Percentiles rank a stretch among this genome's conserved stretches.
Evolutionary conservation across 225 moss, liverwort and hornwort genomes (phyloP).

Genomic region (Lunularia cruciata): DNA sequence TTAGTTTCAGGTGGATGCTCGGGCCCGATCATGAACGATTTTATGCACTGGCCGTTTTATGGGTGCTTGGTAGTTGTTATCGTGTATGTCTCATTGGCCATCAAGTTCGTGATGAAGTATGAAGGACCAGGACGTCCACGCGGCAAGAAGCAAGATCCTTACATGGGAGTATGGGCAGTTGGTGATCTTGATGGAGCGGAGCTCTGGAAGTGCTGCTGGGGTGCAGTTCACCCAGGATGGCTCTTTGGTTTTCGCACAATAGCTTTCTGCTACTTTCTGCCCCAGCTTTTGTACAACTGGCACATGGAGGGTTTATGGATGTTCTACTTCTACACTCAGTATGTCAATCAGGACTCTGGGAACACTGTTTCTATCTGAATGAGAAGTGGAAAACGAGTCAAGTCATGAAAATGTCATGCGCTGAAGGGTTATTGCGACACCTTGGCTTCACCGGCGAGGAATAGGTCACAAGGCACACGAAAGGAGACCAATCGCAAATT

Average conservation of each 20-base stretch:
- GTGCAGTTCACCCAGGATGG: conserved; percentile 39
- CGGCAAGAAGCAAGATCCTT: background rate
- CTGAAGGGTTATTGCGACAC: too few species aligned
- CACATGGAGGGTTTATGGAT: conserved; percentile 16
- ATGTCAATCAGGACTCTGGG: conserved; percentile 1
- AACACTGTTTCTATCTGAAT: too few species aligned
- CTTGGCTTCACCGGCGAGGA: too few species aligned
- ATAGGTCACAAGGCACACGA: too few species aligned
- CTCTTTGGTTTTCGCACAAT: conserved; percentile 34
- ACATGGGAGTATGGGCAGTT: conserved; percentile 13
- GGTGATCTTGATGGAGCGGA: conserved; percentile 7
- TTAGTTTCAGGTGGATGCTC: background rate
- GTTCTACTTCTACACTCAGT: conserved; percentile 25
- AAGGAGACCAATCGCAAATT: too few species aligned
- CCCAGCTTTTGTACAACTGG: conserved; percentile 6
- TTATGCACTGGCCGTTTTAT: conserved; percentile 16
- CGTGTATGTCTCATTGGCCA: background rate
- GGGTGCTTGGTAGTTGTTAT: conserved; percentile 1
- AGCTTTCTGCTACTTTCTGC: conserved; percentile 32
- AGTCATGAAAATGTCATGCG: too few species aligned
- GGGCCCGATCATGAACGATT: conserved; percentile 11
- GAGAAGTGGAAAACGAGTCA: too few species aligned
- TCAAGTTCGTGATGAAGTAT: conserved; percentile 10
- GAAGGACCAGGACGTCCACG: conserved; percentile 13
- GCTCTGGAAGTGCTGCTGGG: conserved; percentile 32